phyloP scores from a whole-genome alignment of 2,329 filamentous ascomycete genomes.

The Diplocarpon rosae region DNA sequence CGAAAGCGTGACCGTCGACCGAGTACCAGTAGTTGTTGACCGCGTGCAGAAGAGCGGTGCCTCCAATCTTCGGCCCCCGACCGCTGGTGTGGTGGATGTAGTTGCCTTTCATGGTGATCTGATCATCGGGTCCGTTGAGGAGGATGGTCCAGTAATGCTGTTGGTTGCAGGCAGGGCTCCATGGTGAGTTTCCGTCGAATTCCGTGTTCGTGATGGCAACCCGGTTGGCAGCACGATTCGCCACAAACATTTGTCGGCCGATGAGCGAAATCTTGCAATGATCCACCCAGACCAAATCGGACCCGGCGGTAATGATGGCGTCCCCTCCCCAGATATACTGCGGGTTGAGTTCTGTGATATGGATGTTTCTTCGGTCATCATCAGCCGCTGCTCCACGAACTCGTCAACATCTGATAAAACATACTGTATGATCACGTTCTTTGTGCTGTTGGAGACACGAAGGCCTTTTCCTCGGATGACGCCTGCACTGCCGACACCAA shows the following conservation, averaged over 20 bases:
- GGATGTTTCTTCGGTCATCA: too few species aligned
- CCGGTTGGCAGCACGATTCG: conserved; percentile 27
- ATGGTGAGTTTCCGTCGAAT: conserved; percentile 33
- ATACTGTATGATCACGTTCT: conserved; percentile 22
- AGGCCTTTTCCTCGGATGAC: conserved; percentile 25
- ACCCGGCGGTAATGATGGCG: conserved; percentile 27
- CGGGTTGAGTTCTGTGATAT: conserved; percentile 28
- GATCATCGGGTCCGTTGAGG: conserved; percentile 31
- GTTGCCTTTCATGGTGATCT: conserved; percentile 34
- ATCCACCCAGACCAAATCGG: conserved; percentile 30
- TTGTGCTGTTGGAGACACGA: conserved; percentile 19
- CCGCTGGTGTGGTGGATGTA: conserved; percentile 35
- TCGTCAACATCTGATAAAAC: too few species aligned
- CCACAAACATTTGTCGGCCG: conserved; percentile 34
- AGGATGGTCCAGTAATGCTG: conserved; percentile 37
- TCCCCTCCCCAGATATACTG: conserved; percentile 31
- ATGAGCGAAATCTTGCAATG: conserved; percentile 32
- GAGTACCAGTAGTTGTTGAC: conserved; percentile 35
- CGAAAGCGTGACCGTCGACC: conserved; percentile 36
- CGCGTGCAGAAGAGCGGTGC: conserved; percentile 30
- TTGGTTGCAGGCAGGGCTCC: conserved; percentile 33
- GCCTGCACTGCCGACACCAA: conserved; percentile 20
- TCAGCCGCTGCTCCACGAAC: too few species aligned
- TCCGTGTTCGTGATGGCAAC: conserved; percentile 37
- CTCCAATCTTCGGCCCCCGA: conserved; percentile 33